phyloP scores from a whole-genome alignment of 2,329 filamentous ascomycete genomes.

The Pseudogymnoascus sp. region DNA sequence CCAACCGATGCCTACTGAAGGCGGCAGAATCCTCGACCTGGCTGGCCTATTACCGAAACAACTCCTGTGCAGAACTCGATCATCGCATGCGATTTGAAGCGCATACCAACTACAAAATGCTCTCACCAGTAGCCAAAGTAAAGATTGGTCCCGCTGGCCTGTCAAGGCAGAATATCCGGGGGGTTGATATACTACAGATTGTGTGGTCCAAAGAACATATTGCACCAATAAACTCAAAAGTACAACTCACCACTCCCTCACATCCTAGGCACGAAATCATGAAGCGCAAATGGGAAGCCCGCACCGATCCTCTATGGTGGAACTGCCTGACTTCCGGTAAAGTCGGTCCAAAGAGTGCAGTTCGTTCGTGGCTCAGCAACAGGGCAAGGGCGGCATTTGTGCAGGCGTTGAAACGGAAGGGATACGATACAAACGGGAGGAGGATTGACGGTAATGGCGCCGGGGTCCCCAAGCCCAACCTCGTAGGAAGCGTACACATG shows the following conservation, averaged over 20 bases:
- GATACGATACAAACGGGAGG: constrained; percentile 33
- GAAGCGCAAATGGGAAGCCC: constrained; percentile 30
- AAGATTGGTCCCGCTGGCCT: not conserved
- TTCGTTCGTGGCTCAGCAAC: constrained; percentile 40
- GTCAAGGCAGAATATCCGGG: constrained; percentile 20
- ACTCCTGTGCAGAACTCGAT: not conserved
- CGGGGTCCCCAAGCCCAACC: not conserved
- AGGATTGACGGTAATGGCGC: not conserved
- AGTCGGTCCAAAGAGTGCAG: constrained; percentile 32
- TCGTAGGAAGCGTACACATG: not conserved
- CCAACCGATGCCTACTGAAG: not conserved
- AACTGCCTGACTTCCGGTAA: constrained; percentile 29
- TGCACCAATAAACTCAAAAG: not conserved
- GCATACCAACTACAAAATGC: not conserved
- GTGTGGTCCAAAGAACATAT: not conserved
- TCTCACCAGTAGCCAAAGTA: not conserved
- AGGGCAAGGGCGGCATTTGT: constrained; percentile 39
- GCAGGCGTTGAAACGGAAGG: constrained; percentile 37
- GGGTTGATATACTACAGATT: constrained; percentile 12
- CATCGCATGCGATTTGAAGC: not conserved
- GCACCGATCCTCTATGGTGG: constrained; percentile 42
- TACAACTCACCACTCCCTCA: not conserved
- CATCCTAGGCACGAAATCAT: constrained; percentile 34
- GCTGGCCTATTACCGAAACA: not conserved
- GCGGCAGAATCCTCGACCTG: not conserved